Evolutionary conservation across 164 flowering plant genomes (phyloP).

Genomic region (Cinnamomum micranthum): DNA sequence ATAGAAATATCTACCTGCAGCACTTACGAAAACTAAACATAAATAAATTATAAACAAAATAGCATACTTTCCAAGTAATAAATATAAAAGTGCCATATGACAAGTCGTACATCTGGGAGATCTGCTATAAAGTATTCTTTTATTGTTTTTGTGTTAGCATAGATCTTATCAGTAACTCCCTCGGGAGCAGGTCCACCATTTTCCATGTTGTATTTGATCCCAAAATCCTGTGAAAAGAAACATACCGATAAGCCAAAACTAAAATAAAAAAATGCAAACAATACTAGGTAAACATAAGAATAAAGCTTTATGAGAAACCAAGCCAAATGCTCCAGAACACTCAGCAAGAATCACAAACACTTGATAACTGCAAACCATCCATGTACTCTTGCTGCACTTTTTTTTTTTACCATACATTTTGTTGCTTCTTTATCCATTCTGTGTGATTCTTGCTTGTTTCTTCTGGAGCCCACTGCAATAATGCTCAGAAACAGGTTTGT

Average conservation of each 20-base stretch:
- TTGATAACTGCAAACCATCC: too few relatives aligned
- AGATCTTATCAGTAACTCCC: conserved; percentile 82
- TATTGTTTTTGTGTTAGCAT: conserved; percentile 78
- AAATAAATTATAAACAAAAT: background rate
- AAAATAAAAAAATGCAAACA: background rate
- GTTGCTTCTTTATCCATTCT: too few relatives aligned
- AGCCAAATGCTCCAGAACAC: too few relatives aligned
- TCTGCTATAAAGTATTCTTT: conserved; percentile 82
- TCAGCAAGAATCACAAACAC: too few relatives aligned
- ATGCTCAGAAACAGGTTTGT: too few relatives aligned
- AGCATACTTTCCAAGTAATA: background rate
- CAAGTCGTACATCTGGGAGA: conserved; percentile 66
- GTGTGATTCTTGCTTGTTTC: too few relatives aligned
- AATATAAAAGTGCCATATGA: background rate
- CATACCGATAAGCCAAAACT: background rate
- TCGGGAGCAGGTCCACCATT: conserved; percentile 99
- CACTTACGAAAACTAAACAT: conserved; percentile 6
- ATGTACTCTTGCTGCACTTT: too few relatives aligned
- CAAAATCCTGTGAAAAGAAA: conserved; percentile 69
- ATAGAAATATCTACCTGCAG: conserved; percentile 73
- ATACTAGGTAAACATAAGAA: background rate
- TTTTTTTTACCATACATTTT: too few relatives aligned
- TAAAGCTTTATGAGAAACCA: background rate
- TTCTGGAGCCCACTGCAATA: too few relatives aligned
- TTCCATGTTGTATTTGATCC: conserved; percentile 98